These are phyloP conservation scores for Rostrohypoxylon terebratum DNA, from an alignment of 495 filamentous ascomycete genomes.

Conservation along the genomic window DNA sequence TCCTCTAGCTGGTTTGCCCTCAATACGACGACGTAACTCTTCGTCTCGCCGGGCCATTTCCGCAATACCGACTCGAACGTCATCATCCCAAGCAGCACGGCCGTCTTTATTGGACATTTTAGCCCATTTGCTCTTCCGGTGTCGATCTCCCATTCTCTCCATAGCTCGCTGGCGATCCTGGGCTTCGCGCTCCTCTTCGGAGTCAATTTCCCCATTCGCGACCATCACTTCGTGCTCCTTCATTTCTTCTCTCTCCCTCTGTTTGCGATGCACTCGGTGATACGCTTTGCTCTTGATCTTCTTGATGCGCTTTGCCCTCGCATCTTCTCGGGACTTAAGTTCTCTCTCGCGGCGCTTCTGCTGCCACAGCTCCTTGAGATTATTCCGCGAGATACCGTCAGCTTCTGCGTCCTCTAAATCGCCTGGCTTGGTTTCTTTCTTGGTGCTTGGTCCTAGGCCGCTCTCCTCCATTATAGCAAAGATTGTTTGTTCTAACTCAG, in stretches of 20 bases:
- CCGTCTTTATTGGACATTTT: constrained; percentile 85
- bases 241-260: constrained; percentile 77
- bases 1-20: constrained; percentile 71
- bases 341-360: constrained; percentile 85
- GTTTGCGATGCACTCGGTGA: constrained; percentile 89
- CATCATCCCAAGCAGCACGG: constrained; percentile 84
- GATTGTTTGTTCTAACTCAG: constrained; percentile 85
- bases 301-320: constrained; percentile 89
- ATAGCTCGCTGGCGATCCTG: constrained; percentile 83
- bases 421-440: constrained; percentile 64
- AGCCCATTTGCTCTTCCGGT: constrained; percentile 94
- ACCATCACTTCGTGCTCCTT: constrained; percentile 75
- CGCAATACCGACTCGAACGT: constrained; percentile 77
- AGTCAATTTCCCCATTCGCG: constrained; percentile 71
- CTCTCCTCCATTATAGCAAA: constrained; percentile 89
- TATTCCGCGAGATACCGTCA: constrained; percentile 71
- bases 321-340: constrained; percentile 89
- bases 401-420: constrained; percentile 75
- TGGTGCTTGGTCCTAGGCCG: constrained; percentile 69
- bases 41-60: constrained; percentile 89
- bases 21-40: constrained; percentile 83
- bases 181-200: constrained; percentile 81
- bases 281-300: constrained; percentile 98
- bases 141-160: constrained; percentile 88
- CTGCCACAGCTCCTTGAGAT: constrained; percentile 77